Evolutionary conservation across 2,329 filamentous ascomycete genomes (phyloP), one percentile per base, ranked within the genome.

Genomic region (Paracoccidioides lutzii): DNA sequence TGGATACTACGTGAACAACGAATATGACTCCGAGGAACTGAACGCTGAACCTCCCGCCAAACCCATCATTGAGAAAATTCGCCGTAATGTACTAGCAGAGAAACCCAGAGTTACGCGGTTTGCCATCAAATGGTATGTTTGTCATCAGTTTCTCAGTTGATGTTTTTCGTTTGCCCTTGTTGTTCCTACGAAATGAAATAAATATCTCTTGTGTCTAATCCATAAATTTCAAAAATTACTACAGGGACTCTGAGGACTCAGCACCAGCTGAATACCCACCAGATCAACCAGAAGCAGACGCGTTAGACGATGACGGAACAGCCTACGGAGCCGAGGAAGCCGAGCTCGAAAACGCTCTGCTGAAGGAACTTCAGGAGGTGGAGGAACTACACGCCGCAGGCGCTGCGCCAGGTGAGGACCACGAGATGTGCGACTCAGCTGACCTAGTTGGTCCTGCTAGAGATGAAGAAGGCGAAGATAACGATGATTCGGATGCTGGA

Each of bases 1-100:
- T 44, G 93, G 93, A 59, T 98, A 98, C 81, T 98, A 98, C 65
- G 93, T 98, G 66, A 98, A 97, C 79, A 98, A 98, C 67, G 94
- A 98, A 73, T 98, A 98, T 72, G 89, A 95, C 64, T 87, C 87
- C 32, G 89, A 94, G 66, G 88, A 95, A 70, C 80, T 98, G 60
- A 86, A 83, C 64, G 83, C 85, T 50, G 90, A 97, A 65, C 93
- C 93, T 8, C 93, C 93, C 5, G 80, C 89, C 57, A 95, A 95
- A 77, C 90, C 90, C 42, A 80, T 94, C 63, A 85, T 97, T 61
- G 94, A 98, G 70, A 88, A 90, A 66, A 89, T 98, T 60, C 82
- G 83, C 62, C 85, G 94, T 64, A 96, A 94, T 68, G 88, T 98
- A 52, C 81, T 98, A 41, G 90, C 90, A 3, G 91, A 97, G 75